These are phyloP conservation scores for Ascochyta lentis DNA, from an alignment of 2,329 filamentous ascomycete species.

Conservation along the genomic window DNA sequence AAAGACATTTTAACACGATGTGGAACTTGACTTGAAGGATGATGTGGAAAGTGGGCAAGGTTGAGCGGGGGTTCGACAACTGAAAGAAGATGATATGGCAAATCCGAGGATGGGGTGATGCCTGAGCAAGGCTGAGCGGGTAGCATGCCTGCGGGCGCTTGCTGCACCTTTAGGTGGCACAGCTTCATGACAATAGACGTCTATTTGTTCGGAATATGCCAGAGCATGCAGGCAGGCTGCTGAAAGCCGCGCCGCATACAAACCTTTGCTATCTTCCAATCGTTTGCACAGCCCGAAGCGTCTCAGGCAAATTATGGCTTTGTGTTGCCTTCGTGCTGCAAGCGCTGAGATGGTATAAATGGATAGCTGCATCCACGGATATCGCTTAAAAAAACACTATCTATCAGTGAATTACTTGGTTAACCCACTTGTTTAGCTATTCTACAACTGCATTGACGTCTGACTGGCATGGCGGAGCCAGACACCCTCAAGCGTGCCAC, in stretches of 20 bases:
- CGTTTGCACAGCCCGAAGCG: conserved; percentile 24
- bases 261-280: conserved; percentile 31
- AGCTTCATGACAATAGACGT: conserved; percentile 18
- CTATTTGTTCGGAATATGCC: conserved; percentile 21
- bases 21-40: neutral
- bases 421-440: neutral
- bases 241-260: conserved; percentile 21
- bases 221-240: conserved; percentile 25
- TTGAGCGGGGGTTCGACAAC: no score
- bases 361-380: neutral
- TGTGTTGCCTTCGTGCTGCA: neutral
- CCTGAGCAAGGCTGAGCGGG: conserved; percentile 37
- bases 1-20: neutral
- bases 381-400: neutral
- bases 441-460: neutral
- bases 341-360: neutral
- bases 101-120: conserved; percentile 20
- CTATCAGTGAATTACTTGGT: no score
- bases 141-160: conserved; percentile 22
- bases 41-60: neutral
- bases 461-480: conserved; percentile 1
- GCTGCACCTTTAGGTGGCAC: conserved; percentile 29
- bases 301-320: neutral
- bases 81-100: no score
- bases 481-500: conserved; percentile 32